These are phyloP conservation scores for Vitis amurensis DNA, from an alignment of 164 flowering plant species.

Conservation along the genomic window DNA sequence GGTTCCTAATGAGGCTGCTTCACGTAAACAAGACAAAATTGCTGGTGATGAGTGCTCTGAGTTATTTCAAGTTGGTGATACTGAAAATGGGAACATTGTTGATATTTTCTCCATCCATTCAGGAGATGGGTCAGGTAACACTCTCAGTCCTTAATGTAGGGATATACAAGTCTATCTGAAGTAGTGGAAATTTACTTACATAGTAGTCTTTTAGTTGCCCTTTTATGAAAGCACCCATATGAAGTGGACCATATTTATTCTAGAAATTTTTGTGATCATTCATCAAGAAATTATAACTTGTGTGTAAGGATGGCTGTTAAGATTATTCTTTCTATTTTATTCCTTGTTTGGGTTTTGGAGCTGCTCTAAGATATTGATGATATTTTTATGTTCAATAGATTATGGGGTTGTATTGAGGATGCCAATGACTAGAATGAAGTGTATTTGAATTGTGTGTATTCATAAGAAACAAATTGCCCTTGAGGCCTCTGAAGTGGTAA, in stretches of 20 bases:
- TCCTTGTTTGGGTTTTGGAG: too few species aligned
- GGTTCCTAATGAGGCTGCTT: slow-evolving; percentile 69
- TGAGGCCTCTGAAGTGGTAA: too few species aligned
- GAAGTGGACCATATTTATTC: neutral
- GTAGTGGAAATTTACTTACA: neutral
- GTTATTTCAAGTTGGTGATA: slow-evolving; percentile 28
- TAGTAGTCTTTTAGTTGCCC: neutral
- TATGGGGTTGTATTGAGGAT: too few species aligned
- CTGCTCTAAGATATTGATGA: too few species aligned
- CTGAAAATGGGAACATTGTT: slow-evolving; percentile 40
- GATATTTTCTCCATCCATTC: slow-evolving; percentile 82
- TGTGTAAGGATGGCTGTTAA: neutral
- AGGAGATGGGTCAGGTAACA: slow-evolving; percentile 35
- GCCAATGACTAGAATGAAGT: too few species aligned
- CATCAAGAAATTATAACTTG: neutral
- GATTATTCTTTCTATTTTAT: too few species aligned
- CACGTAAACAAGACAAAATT: slow-evolving; percentile 20
- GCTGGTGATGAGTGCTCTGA: slow-evolving; percentile 31
- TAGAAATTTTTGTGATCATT: neutral
- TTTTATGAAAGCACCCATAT: neutral
- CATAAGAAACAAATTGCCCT: too few species aligned
- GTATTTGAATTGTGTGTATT: too few species aligned
- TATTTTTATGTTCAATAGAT: too few species aligned
- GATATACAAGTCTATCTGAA: neutral
- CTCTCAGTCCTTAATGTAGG: neutral